Evolutionary conservation across 2,329 filamentous ascomycete genomes (phyloP), one percentile per base, ranked within the genome.

Genomic region (Calonectria multiphialidica): DNA sequence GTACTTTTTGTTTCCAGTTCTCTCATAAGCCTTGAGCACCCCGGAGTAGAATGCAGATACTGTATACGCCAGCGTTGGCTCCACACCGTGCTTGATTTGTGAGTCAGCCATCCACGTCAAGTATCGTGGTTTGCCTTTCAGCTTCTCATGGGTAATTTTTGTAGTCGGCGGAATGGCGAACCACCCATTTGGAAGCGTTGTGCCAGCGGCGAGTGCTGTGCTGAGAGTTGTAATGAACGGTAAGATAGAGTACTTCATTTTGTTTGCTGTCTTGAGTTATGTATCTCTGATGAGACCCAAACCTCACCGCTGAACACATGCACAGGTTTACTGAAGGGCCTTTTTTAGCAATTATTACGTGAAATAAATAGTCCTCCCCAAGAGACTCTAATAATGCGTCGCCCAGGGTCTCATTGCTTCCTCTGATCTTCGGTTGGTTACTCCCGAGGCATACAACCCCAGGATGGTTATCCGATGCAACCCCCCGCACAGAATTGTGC

Each of bases 91-190:
- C 7, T 59, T 59, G 15, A 59, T 59, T 59, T 59, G 53, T 8
- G 53, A 59, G 18, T 59, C 53, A 4, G 33, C 53, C 53, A 59
- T 59, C 53, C 53, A 59, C 28, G 53, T 59, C 8, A 59, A 9
- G 9, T 59, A 59, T 40, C 53, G 33, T 6, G 53, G 33, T 25
- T 59, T 40, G 1, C 21, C 53, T 18, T 59, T 25, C 3, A 59
- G 35, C 35, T 59, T 25, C 10, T 28, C 53, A 9, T 37, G 53
- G 13, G 35, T 40, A 6, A 59, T 59, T 18, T 28, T 59, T 25
- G 33, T 12, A 5, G n/a, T 8, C 2, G 53, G 53, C 8, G 53
- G 21, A 10, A 59, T 59, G 15, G 53, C 15, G 16, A 59, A 59
- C 53, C 53, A 59, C 8, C 53, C 53, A 59, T 59, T 59, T 40